phyloP scores from a whole-genome alignment of 177 flowering plant species.

The Vitis hybrid region DNA sequence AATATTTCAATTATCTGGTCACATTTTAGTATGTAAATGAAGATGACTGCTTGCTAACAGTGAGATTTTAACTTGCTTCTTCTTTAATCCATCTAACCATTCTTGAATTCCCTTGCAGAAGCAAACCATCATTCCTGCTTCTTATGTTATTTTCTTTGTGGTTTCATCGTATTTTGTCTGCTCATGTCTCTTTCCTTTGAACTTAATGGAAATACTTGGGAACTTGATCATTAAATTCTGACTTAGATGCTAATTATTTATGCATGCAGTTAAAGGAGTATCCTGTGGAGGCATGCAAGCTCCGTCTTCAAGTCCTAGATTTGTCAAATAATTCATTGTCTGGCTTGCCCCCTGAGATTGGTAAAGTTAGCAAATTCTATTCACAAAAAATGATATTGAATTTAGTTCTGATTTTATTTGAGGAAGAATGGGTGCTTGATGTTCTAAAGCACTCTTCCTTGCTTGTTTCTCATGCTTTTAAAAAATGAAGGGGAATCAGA shows the following conservation, averaged over 20 bases:
- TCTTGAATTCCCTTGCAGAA: not conserved
- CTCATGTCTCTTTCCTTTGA: not conserved
- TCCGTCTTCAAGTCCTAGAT: conserved; percentile 77
- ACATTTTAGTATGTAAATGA: too few relatives aligned
- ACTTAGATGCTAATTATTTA: conserved; percentile 15
- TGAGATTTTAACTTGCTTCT: not conserved
- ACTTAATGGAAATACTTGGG: not conserved
- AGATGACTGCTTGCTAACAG: not conserved
- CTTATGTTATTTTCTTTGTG: not conserved
- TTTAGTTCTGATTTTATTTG: too few relatives aligned
- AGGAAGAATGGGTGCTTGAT: too few relatives aligned
- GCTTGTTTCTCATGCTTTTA: too few relatives aligned
- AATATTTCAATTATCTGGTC: too few relatives aligned
- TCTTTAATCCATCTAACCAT: not conserved
- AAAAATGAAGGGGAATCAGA: too few relatives aligned
- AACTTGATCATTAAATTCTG: not conserved
- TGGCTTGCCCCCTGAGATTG: conserved; percentile 88
- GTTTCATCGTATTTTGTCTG: not conserved
- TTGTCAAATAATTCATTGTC: conserved; percentile 90
- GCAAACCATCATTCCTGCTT: not conserved
- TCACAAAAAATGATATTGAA: too few relatives aligned
- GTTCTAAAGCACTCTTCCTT: too few relatives aligned
- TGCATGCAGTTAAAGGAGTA: conserved; percentile 78
- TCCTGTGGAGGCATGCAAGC: conserved; percentile 86
- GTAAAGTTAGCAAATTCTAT: conserved; percentile 39